phyloP scores from a whole-genome alignment of 2,329 filamentous ascomycete species.

The Colletotrichum aenigma region DNA sequence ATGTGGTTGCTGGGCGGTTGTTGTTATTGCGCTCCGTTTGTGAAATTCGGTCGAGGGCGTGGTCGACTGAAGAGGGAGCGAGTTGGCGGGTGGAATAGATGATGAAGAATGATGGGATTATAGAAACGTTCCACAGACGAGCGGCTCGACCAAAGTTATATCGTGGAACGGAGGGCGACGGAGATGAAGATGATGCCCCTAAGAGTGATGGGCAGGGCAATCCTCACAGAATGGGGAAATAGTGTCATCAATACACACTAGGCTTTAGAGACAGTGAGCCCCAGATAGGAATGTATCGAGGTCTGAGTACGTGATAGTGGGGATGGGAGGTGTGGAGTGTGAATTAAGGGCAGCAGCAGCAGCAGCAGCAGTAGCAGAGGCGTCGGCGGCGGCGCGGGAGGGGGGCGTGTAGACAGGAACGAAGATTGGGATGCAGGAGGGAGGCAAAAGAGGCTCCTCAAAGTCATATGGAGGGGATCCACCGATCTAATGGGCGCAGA shows the following conservation, averaged over 20 bases:
- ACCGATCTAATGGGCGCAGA: not conserved
- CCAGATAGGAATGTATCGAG: conserved; percentile 37
- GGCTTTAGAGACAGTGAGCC: conserved; percentile 37
- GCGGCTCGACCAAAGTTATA: conserved; percentile 47
- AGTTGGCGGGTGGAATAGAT: conserved; percentile 14
- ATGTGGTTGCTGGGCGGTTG: conserved; percentile 12
- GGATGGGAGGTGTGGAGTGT: conserved; percentile 7
- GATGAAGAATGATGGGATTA: conserved; percentile 24
- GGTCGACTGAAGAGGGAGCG: conserved; percentile 19
- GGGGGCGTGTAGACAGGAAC: conserved; percentile 10
- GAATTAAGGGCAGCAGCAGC: not conserved
- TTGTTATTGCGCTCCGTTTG: not conserved
- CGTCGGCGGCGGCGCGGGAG: not conserved
- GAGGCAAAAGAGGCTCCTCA: conserved; percentile 14
- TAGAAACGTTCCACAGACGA: conserved; percentile 29
- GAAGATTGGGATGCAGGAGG: conserved; percentile 12
- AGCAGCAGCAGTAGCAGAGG: not conserved
- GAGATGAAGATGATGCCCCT: conserved; percentile 31
- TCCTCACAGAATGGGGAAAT: conserved; percentile 21
- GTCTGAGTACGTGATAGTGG: conserved; percentile 21
- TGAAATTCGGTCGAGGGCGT: conserved; percentile 5
- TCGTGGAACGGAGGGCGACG: conserved; percentile 37
- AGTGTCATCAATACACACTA: conserved; percentile 21
- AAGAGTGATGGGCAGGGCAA: conserved; percentile 8
- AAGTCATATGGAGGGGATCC: conserved; percentile 16